phyloP scores from a whole-genome alignment of 768 basidiomycete species.

The Hygrocybe punicea region DNA sequence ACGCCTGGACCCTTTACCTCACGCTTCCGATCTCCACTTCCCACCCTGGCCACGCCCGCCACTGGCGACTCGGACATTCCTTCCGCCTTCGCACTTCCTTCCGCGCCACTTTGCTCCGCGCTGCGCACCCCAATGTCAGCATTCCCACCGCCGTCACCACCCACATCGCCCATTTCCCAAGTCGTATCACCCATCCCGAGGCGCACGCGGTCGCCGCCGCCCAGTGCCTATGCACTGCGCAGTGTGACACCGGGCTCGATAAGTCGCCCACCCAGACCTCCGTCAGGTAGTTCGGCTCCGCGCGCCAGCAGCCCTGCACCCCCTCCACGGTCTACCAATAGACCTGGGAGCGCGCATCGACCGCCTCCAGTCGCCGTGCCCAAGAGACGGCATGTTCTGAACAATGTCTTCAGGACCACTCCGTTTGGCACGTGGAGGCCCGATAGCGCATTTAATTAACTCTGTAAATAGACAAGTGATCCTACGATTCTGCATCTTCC shows the following conservation, averaged over 20 bases:
- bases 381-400: slow-evolving; percentile 62
- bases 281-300: slow-evolving; percentile 24
- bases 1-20: slow-evolving; percentile 4
- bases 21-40: slow-evolving; percentile 3
- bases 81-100: background rate
- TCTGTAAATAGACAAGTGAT: background rate
- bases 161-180: slow-evolving; percentile 21
- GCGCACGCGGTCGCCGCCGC: slow-evolving; percentile 31
- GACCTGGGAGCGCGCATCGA: slow-evolving; percentile 57
- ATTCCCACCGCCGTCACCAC: slow-evolving; percentile 21
- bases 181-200: slow-evolving; percentile 34
- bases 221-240: slow-evolving; percentile 25
- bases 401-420: too few relatives aligned
- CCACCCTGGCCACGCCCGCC: background rate
- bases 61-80: background rate
- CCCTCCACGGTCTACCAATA: slow-evolving; percentile 63
- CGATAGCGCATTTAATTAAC: background rate
- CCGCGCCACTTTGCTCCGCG: background rate
- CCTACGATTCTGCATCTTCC: slow-evolving; percentile 24
- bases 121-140: slow-evolving; percentile 10
- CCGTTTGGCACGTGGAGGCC: too few relatives aligned
- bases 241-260: slow-evolving; percentile 2
- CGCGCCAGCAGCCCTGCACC: slow-evolving; percentile 48
- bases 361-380: slow-evolving; percentile 53
- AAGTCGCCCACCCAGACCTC: slow-evolving; percentile 9